Conservation (phyloP, 768 basidiomycete genomes). For the Kwoniella europaea region DNA sequence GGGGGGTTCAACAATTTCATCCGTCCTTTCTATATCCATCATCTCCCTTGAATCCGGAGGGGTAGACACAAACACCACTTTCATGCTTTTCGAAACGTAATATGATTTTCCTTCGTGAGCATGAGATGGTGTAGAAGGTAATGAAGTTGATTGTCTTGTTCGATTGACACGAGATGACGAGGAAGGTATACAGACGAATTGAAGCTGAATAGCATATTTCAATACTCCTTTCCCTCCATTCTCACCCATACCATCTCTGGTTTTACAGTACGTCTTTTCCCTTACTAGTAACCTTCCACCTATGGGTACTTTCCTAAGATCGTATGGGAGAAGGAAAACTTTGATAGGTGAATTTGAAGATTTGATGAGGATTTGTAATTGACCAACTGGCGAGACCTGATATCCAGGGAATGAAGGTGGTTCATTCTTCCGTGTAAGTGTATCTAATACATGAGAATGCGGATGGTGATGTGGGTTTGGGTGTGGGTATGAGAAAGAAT, state of each 20-base stretch:
- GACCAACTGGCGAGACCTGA: constrained; percentile 46
- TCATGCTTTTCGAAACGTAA: constrained; percentile 48
- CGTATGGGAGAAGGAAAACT: constrained; percentile 54
- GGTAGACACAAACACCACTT: constrained; percentile 51
- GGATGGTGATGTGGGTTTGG: neutral
- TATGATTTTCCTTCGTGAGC: constrained; percentile 22
- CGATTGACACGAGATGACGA: neutral
- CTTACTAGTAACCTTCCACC: constrained; percentile 50
- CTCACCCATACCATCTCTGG: neutral
- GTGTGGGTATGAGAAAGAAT: constrained; percentile 13
- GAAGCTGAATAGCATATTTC: constrained; percentile 52
- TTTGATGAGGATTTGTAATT: constrained; percentile 53
- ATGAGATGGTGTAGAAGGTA: neutral
- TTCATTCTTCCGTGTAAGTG: neutral
- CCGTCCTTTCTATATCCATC: constrained; percentile 36
- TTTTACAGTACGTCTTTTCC: constrained; percentile 43
- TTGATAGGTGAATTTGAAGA: constrained; percentile 43
- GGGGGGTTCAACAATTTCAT: constrained; percentile 40
- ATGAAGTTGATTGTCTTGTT: constrained; percentile 8
- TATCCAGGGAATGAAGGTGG: constrained; percentile 50
- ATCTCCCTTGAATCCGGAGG: constrained; percentile 32
- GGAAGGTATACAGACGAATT: constrained; percentile 44
- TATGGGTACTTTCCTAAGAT: constrained; percentile 39
- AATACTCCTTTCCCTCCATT: constrained; percentile 30
- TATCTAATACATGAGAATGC: neutral